phyloP scores from a whole-genome alignment of 768 basidiomycete species.

The Thelephora aurantiotincta region DNA sequence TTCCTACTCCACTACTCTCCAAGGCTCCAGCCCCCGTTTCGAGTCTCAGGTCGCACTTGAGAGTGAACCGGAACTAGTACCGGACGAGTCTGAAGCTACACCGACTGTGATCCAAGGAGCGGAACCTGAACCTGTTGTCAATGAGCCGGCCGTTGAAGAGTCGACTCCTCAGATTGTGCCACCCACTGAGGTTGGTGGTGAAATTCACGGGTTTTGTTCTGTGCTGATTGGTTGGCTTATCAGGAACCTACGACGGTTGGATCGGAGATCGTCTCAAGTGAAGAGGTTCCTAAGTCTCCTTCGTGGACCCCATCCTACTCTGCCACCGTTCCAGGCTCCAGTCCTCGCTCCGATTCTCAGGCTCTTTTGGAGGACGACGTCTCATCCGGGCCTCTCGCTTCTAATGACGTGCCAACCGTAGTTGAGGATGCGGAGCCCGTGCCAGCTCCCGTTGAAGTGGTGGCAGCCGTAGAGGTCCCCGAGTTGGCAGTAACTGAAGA shows the following conservation, averaged over 20 bases:
- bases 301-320: conserved; percentile 4
- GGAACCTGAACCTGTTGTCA: background rate
- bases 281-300: background rate
- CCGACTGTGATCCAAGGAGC: background rate
- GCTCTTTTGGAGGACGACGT: no score
- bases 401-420: conserved; percentile 2
- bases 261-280: background rate
- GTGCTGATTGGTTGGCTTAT: background rate
- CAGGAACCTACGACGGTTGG: background rate
- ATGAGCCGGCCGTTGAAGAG: background rate
- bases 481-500: background rate
- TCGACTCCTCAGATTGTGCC: background rate
- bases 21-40: conserved; percentile 5
- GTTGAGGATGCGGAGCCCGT: conserved; percentile 8
- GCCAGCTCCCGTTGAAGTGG: conserved; percentile 1
- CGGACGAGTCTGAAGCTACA: background rate
- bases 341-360: conserved; percentile 9
- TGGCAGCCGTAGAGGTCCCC: background rate
- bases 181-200: no score
- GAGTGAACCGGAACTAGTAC: background rate
- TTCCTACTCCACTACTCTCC: conserved; percentile 14
- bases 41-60: background rate
- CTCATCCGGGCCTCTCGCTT: no score
- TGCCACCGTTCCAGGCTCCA: conserved; percentile 7
- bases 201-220: no score